A percentile compares a stretch with the other conserved stretches of the same genome.
Conservation (phyloP, 2,329 filamentous ascomycete genomes). For the Aureobasidium sp. region DNA sequence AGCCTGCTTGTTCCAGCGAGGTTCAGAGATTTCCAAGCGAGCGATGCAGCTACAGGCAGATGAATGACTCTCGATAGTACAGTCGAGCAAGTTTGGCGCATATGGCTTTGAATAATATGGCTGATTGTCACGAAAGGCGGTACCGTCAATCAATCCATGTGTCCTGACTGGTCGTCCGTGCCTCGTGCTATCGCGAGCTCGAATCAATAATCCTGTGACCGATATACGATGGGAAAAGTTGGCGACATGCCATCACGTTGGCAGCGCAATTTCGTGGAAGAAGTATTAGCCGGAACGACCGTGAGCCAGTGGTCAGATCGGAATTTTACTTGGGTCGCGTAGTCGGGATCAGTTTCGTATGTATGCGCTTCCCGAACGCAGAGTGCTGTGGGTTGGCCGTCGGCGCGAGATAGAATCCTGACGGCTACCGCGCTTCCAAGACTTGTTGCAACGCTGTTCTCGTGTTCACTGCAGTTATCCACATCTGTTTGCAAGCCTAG, state of each 20-base stretch:
- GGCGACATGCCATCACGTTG: neutral
- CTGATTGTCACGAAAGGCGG: neutral
- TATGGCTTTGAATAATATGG: neutral
- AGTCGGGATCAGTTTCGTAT: no score
- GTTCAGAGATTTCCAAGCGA: no score
- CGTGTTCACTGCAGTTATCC: no score
- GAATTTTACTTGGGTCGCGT: no score
- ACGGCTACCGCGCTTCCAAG: no score
- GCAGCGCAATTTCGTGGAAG: neutral
- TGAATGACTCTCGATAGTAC: neutral
- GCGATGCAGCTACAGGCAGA: no score
- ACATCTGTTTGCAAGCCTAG: no score
- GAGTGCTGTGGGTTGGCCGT: no score
- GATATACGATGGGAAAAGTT: neutral
- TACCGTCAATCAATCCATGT: neutral
- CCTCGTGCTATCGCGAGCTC: neutral
- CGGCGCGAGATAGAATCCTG: no score
- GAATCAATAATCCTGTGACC: neutral
- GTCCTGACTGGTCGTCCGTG: neutral
- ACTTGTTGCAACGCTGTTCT: no score
- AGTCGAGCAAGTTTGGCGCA: neutral
- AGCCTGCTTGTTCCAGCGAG: neutral
- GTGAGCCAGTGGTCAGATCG: no score
- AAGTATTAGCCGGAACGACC: neutral
- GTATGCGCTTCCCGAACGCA: no score